Base-by-base conservation (phyloP, 345 rosid genomes). In the Populus davidiana region DNA sequence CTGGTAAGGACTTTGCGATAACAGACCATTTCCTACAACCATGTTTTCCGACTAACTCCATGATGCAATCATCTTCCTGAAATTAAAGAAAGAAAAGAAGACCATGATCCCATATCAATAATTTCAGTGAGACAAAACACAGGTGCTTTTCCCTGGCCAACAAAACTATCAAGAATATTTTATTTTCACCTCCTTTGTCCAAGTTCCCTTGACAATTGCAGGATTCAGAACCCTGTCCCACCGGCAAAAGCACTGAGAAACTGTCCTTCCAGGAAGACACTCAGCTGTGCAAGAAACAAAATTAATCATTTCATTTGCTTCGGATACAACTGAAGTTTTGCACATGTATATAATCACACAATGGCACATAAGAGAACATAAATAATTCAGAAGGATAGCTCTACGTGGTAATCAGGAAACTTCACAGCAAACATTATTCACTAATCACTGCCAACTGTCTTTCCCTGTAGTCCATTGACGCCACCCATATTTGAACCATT, bases 221-320 rank as follows among this genome's bases (percentile, higher is more conserved):
- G 84, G 84, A 81, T 74, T 70, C 25, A 81, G 78, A 70, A 82
- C 79, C 76, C 78, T 70, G 14, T 74, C 54, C 84, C 84, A 82
- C 38, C 84, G 81, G 71, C 66, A 74, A 74, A 82, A 78, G 81
- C 84, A 82, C 78, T 82, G 84, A 49, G 78, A 73, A 73, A 70
- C 68, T 8, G 78, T 69, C 73, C 79, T 78, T 43, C 71, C 69
- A 27, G 81, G 84, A 63, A 82, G 72, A 52, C 73, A 69, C 41
- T 82, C 78, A 66, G 84, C 84, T 82, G 73, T 39, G 39, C 44
- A 72, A 68, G 49, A 23, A 9, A 75, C 9, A 76, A 56, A 54
- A 54, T 35, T 18, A 5, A 69, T 75, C 49, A 41, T 27, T 27
- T 13, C 67, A 62, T 33, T 17, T 31, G 17, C 31, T 25, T 36